Base-by-base conservation (phyloP, 305 asterid species). In the Rubia balearica region DNA sequence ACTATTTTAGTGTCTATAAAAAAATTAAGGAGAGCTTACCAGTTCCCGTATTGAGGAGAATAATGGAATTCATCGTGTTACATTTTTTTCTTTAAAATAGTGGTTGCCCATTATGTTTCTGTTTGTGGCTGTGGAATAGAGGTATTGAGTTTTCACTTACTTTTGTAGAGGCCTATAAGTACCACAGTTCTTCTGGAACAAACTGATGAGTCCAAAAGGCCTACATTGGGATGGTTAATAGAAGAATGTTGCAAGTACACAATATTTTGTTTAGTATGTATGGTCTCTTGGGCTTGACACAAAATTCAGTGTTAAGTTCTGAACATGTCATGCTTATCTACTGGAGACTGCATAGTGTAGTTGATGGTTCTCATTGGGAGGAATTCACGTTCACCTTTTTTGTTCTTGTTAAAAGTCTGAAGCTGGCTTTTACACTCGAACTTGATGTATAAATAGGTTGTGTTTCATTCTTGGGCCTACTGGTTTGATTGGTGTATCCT, bases 301-400 rank as follows among this genome's bases (percentile, higher is more conserved):
- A 41, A 5, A 53, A 69, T 30, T 69, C 41, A n/a, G 68, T 64
- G 51, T 7, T 64, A n/a, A 64, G 68, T 41, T 64, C 36, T 30
- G 36, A 30, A 30, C 21, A 9, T 64, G 33, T 64, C 33, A 17
- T 64, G 68, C 22, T 40, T 40, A 8, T 40, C 68, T 64, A 33
- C 68, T 49, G n/a, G 68, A 36, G 56, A 13, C 5, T 8, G 30
- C 10, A 17, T 6, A 36, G 40, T 36, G 40, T 36, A 17, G 46
- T 14, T n/a, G 51, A 38, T 63, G 43, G 63, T 51, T 53, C 45
- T 48, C 4, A 48, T 7, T 24, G 4, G n/a, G 63, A 16, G 43
- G 36, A 17, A 36, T 11, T 36, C 38, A 33, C 17, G 40, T 14
- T 40, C 19, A 13, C 38, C 48, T 36, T 36, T 36, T 36, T 36